Conservation (phyloP, 129 eudicot species). For the Deinandra increscens region DNA sequence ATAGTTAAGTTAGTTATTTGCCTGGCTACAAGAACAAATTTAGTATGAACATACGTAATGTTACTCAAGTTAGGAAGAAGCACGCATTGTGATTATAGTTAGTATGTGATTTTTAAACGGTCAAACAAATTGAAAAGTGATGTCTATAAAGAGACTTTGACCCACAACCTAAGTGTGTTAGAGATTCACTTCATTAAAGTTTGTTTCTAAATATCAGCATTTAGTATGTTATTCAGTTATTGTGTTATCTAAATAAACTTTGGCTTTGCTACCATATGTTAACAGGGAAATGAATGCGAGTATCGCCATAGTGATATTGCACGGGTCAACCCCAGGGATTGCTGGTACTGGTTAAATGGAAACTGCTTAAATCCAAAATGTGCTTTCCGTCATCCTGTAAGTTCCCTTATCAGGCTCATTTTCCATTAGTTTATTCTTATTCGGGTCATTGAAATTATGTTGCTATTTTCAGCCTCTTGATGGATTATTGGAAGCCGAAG, state of each 20-base stretch:
- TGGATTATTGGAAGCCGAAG: slow-evolving; percentile 61
- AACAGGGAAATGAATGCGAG: slow-evolving; percentile 94
- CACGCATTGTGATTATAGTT: neutral
- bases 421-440: slow-evolving; percentile 1
- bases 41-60: neutral
- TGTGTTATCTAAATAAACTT: slow-evolving; percentile 3
- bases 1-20: neutral
- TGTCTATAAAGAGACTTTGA: neutral
- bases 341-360: slow-evolving; percentile 83
- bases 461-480: slow-evolving; percentile 71
- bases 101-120: neutral
- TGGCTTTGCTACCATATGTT: slow-evolving; percentile 1
- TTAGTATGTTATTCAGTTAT: neutral
- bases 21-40: neutral
- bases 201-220: neutral
- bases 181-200: neutral
- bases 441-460: neutral
- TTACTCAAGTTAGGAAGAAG: neutral
- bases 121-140: neutral
- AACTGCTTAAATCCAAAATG: slow-evolving; percentile 91
- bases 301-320: slow-evolving; percentile 93
- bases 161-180: neutral
- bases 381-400: slow-evolving; percentile 86
- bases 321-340: slow-evolving; percentile 85
- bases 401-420: slow-evolving; percentile 24